Evolutionary conservation across 305 asterid genomes (phyloP), one percentile per base, ranked within the genome.

Genomic region (Fraxinus greggii): DNA sequence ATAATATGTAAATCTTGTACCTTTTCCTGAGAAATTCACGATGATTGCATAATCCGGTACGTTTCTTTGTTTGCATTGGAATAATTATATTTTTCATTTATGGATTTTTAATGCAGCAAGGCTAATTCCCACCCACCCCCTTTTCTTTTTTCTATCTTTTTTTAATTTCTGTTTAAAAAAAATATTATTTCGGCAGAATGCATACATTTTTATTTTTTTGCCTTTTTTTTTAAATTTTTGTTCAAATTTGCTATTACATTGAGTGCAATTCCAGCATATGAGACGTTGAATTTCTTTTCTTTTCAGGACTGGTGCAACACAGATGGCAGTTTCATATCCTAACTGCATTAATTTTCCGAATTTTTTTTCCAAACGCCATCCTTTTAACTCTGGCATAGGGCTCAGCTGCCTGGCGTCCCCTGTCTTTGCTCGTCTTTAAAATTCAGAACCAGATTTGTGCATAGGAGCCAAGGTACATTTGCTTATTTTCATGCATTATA

Each of bases 391-490:
- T 42, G 78, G 65, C 23, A 26, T 78, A 0, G 65, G 80, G 82
- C 59, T 79, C 15, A 45, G 83, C 69, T 73, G 77, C 56, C 81
- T 83, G 75, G 82, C 10, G 54, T 80, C 77, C 59, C 83, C 89
- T 74, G 79, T 80, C 10, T 10, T 2, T 45, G 79, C 90, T 38
- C 88, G 91, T 86, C 83, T 80, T 40, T 78, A 81, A 12, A 88
- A 82, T 36, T 59, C 87, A 12, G 84, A 82, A 80, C 84, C 89
- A 45, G 82, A 78, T 65, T 24, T 38, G 23, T 82, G 74, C 77
- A 54, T 83, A 51, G 82, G 87, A 84, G 82, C 89, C 1, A 91
- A 91, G 95, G 95, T 91, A 85, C 38, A 9, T 80, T 2, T 6
- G 5, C 79, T 67, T 12, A 1, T 77, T 8, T 38, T 65, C 74